Percentiles rank a stretch among this genome's conserved stretches.
Evolutionary conservation across 306 rosid species (phyloP).

Genomic region (Trichosanthes cucumerina): DNA sequence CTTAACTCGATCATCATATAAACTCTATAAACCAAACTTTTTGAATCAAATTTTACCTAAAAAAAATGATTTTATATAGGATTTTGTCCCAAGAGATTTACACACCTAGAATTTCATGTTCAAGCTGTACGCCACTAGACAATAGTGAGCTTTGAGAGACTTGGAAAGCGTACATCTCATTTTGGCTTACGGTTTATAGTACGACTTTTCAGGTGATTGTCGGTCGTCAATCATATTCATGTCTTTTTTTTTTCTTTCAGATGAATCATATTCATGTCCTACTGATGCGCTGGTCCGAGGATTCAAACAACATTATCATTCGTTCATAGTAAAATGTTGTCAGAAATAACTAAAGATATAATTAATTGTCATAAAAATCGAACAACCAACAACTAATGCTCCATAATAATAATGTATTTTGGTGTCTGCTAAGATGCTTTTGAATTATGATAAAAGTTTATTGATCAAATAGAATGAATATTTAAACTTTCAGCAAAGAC

Average conservation of each 20-base stretch:
- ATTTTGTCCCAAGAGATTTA: neutral
- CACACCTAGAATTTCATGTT: neutral
- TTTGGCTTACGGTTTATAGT: neutral
- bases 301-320: neutral
- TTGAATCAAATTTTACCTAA: no score
- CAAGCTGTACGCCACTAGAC: neutral
- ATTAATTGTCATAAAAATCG: neutral
- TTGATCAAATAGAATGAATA: no score
- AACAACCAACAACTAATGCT: no score
- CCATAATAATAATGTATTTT: no score
- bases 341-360: neutral
- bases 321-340: neutral
- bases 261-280: neutral
- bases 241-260: no score
- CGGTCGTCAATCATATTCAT: neutral
- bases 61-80: no score
- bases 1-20: no score
- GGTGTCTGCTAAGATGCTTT: no score
- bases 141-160: neutral
- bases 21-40: no score
- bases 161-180: neutral
- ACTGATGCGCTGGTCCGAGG: neutral
- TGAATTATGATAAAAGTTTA: no score
- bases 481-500: no score
- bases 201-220: neutral